Conservation (phyloP, 495 filamentous ascomycete species). For the Penicillium coprophilum region DNA sequence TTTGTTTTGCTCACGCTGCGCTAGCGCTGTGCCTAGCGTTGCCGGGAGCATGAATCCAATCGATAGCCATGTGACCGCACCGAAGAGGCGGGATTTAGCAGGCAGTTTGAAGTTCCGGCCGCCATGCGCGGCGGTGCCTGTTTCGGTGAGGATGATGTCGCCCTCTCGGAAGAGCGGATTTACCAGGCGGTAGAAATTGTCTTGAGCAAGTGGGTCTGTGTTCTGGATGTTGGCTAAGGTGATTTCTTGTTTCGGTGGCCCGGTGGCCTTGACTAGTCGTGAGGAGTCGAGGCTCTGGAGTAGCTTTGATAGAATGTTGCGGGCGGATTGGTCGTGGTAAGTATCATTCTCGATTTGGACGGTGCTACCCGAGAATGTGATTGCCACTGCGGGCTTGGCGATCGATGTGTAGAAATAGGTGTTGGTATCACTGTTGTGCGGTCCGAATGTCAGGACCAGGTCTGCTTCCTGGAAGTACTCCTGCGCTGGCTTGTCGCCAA, state of each 20-base stretch:
- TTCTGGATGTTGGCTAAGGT: conserved; percentile 15
- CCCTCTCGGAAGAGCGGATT: conserved; percentile 32
- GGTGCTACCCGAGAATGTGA: conserved; percentile 29
- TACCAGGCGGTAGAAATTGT: conserved; percentile 33
- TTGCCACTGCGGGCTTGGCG: conserved; percentile 26
- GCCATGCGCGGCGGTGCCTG: conserved; percentile 40
- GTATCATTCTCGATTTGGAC: conserved; percentile 32
- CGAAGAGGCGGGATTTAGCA: conserved; percentile 31
- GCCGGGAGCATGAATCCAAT: conserved; percentile 52
- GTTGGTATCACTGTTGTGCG: conserved; percentile 40
- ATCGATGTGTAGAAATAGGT: conserved; percentile 33
- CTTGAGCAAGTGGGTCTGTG: conserved; percentile 28
- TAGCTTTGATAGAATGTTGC: conserved; percentile 21
- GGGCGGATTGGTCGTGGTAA: conserved; percentile 26
- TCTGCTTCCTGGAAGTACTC: conserved; percentile 35
- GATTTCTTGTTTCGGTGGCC: conserved; percentile 16
- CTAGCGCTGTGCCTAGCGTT: conserved; percentile 49
- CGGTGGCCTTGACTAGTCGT: conserved; percentile 16
- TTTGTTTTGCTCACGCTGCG: conserved; percentile 36
- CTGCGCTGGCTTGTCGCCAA: conserved; percentile 23
- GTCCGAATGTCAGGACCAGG: conserved; percentile 36
- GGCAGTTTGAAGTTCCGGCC: conserved; percentile 33
- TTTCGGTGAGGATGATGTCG: conserved; percentile 44
- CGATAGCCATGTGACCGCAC: conserved; percentile 42
- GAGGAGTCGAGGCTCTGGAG: conserved; percentile 23